A percentile compares a stretch with the other conserved stretches of the same genome.
phyloP scores from a whole-genome alignment of 139 green algal species.

The Deuterostichococcus epilithicus region DNA sequence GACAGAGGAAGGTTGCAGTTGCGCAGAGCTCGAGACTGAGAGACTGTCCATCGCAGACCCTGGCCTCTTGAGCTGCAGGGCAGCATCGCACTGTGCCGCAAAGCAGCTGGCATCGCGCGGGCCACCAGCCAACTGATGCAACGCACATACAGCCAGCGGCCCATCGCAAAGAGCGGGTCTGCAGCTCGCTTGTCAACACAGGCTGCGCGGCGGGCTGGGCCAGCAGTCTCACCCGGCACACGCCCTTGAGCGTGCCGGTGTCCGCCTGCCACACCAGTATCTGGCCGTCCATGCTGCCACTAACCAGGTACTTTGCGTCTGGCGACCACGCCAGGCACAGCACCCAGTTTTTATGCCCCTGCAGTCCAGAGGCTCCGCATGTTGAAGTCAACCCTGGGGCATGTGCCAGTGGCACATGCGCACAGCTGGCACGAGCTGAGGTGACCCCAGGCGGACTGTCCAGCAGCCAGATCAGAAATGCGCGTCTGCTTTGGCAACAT shows the following conservation, averaged over 20 bases:
- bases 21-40: too few species aligned
- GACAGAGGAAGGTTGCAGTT: too few species aligned
- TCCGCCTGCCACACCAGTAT: conserved; percentile 86
- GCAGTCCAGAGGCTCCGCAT: conserved; percentile 3
- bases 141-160: too few species aligned
- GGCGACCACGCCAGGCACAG: conserved; percentile 89
- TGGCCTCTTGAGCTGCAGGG: too few species aligned
- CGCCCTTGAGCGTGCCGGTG: conserved; percentile 47
- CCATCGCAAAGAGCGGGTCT: too few species aligned
- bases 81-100: too few species aligned
- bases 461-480: background rate
- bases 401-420: background rate
- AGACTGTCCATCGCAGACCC: too few species aligned
- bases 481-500: background rate
- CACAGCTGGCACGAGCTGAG: background rate
- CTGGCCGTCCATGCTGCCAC: conserved; percentile 78
- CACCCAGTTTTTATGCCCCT: conserved; percentile 92
- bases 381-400: background rate
- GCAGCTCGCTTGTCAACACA: too few species aligned
- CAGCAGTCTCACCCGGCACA: conserved; percentile 46
- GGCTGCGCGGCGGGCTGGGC: too few species aligned
- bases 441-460: background rate
- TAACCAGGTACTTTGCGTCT: conserved; percentile 71
- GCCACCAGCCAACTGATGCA: too few species aligned
- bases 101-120: too few species aligned